Base-by-base conservation (phyloP, 1,139 yeast species). In the Pichia terricola region DNA sequence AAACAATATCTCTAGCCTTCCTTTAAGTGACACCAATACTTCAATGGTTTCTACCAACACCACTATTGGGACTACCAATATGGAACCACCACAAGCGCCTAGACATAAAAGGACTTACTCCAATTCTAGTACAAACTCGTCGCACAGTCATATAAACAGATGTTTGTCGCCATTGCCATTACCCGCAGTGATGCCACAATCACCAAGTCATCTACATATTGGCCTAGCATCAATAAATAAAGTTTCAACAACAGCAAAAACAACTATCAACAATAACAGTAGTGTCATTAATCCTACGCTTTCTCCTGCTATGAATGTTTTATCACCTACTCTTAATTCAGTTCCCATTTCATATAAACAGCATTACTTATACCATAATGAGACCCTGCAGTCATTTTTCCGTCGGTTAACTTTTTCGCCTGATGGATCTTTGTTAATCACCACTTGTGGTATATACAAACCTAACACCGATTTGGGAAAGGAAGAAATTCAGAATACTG, bases 311-410 rank as follows among this genome's bases (percentile, higher is more conserved):
- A 37, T 25, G 11, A 28, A 16, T 37, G 22, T 16, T 16, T 16
- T 16, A 16, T 16, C 22, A 2, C 22, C 22, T 16, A 16, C 22
- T 16, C 22, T 16, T 16, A 31, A 26, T 3, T 30, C 32, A 8
- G 22, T 16, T 16, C 22, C 22, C 22, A 30, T 30, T 30, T 7
- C 8, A 9, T n/a, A 28, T 37, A 69, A 65, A 48, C 63, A 60
- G 36, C 63, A 72, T 10, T 65, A 66, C 53, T 58, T 85, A 27
- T 88, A 83, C 58, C 94, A 87, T 56, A 79, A 89, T 48, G 98
- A 91, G 56, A 79, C 95, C 0, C 69, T 89, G 34, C 87, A 87
- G 45, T 83, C 96, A 2, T 91, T 94, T 59, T 91, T 91, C 67
- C 70, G 99, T 49, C 67, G 98, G 47, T 68, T 89, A 46, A 64